Evolutionary conservation across 148 eudicot genomes (phyloP).

Genomic region (Dysphania ambrosioides): DNA sequence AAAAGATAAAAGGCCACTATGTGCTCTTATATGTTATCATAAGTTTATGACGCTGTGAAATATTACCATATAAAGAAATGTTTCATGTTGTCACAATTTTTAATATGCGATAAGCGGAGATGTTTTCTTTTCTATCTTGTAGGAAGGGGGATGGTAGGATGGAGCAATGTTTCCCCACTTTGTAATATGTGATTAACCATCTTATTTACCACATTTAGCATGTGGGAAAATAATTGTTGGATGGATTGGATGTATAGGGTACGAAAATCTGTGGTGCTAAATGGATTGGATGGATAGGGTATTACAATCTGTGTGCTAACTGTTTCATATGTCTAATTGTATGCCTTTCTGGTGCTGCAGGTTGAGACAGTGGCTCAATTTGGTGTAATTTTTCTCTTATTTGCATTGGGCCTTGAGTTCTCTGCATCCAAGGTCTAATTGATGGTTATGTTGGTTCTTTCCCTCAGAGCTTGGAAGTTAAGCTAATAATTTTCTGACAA

Average conservation of each 20-base stretch:
- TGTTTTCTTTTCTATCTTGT: neutral
- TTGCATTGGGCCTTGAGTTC: constrained; percentile 96
- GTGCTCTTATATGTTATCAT: neutral
- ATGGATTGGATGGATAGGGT: neutral
- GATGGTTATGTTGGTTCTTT: neutral
- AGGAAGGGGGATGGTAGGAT: neutral
- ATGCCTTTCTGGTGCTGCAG: constrained; percentile 33
- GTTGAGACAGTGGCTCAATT: constrained; percentile 99
- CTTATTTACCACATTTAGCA: neutral
- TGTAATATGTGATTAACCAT: neutral
- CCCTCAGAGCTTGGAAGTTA: constrained; percentile 2
- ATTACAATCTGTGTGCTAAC: neutral
- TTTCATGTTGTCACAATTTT: neutral
- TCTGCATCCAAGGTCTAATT: constrained; percentile 71
- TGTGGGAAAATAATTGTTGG: neutral
- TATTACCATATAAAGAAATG: neutral
- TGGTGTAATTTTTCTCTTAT: constrained; percentile 97
- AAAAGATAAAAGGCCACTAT: neutral
- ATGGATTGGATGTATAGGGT: neutral
- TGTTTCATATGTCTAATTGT: constrained; percentile 2
- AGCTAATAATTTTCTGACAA: neutral
- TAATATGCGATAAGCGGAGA: neutral
- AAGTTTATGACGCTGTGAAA: neutral
- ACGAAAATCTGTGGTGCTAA: neutral
- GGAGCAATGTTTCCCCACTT: neutral